phyloP scores from a whole-genome alignment of 2,329 filamentous ascomycete genomes.

The Stagonosporopsis tanaceti region DNA sequence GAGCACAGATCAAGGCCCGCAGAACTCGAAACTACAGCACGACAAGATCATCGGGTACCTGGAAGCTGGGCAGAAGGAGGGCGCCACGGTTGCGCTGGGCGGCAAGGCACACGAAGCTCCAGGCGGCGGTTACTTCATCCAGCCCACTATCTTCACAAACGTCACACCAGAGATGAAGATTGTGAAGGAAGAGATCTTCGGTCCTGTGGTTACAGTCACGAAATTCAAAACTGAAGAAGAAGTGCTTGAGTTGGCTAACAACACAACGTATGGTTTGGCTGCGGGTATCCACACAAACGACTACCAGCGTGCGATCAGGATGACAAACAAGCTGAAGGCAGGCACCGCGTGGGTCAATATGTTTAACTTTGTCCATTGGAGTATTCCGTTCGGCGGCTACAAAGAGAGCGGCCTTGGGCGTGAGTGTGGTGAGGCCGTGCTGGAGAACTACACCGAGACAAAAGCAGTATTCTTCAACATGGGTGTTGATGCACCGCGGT shows the following conservation, averaged over 20 bases:
- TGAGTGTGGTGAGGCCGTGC: slow-evolving; percentile 55
- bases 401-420: slow-evolving; percentile 54
- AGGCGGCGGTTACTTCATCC: slow-evolving; percentile 20
- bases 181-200: slow-evolving; percentile 51
- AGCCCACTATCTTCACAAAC: slow-evolving; percentile 43
- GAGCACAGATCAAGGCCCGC: slow-evolving; percentile 45
- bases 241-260: slow-evolving; percentile 48
- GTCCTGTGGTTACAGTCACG: slow-evolving; percentile 46
- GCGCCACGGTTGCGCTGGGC: slow-evolving; percentile 45
- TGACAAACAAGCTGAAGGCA: slow-evolving; percentile 44
- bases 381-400: slow-evolving; percentile 16
- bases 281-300: slow-evolving; percentile 52
- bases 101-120: slow-evolving; percentile 38
- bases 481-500: slow-evolving; percentile 18
- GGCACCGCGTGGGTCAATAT: slow-evolving; percentile 48
- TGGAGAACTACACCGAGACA: slow-evolving; percentile 52
- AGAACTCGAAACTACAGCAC: slow-evolving; percentile 38
- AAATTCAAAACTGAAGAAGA: slow-evolving; percentile 52
- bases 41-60: slow-evolving; percentile 16
- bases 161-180: slow-evolving; percentile 46
- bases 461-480: slow-evolving; percentile 38
- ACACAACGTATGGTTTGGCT: slow-evolving; percentile 51
- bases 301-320: slow-evolving; percentile 46
- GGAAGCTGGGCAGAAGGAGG: slow-evolving; percentile 35
- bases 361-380: slow-evolving; percentile 29